Evolutionary conservation across 257 asterid genomes (phyloP).

Genomic region (Schizonepeta tenuifolia): DNA sequence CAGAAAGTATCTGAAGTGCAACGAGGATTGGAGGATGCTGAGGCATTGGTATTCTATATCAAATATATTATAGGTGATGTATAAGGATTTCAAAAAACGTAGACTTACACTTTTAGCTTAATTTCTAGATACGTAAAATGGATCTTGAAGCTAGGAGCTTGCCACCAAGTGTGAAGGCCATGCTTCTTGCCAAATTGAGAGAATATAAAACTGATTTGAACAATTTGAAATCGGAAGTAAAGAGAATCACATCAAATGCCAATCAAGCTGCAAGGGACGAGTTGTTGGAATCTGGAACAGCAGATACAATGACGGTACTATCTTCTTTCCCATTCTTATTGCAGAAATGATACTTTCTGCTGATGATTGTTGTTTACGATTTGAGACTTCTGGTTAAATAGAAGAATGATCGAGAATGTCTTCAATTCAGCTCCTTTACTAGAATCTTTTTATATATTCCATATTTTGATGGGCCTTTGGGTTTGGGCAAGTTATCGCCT

Average conservation of each 20-base stretch:
- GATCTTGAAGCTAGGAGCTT: constrained; percentile 90
- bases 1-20: constrained; percentile 60
- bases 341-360: background rate
- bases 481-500: background rate
- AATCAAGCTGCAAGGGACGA: constrained; percentile 70
- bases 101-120: constrained; percentile 12
- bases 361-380: background rate
- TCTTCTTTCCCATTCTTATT: constrained; percentile 6
- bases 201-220: constrained; percentile 81
- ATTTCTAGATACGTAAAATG: constrained; percentile 78
- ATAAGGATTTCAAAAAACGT: background rate
- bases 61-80: background rate
- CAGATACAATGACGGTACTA: constrained; percentile 62
- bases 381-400: background rate
- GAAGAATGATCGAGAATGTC: background rate
- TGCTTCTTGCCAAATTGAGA: constrained; percentile 78
- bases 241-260: constrained; percentile 66
- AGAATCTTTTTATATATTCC: no score
- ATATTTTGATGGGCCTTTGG: no score
- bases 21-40: constrained; percentile 66
- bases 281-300: constrained; percentile 75
- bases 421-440: background rate
- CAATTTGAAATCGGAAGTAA: constrained; percentile 73
- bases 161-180: constrained; percentile 71
- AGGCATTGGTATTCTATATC: constrained; percentile 52